Base-by-base conservation (phyloP, 2,329 filamentous ascomycete species). In the Xenosphaeropsis pyriputrescens region DNA sequence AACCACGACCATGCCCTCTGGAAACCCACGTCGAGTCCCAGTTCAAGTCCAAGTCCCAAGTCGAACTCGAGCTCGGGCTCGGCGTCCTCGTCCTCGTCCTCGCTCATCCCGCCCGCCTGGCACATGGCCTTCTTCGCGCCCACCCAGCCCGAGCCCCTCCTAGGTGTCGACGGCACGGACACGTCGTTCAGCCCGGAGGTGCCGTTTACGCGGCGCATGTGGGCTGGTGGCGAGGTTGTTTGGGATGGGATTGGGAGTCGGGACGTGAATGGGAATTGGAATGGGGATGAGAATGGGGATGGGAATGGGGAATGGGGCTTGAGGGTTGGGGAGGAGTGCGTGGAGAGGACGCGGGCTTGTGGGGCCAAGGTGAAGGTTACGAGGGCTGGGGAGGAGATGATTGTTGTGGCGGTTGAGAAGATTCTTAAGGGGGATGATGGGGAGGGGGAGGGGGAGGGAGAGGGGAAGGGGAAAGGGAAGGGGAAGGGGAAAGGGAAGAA, bases 71-170 rank as follows among this genome's bases (percentile, higher is more conserved):
- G n/a, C n/a, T n/a, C n/a, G n/a, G n/a, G n/a, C n/a, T n/a, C n/a
- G n/a, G n/a, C n/a, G n/a, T n/a, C n/a, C n/a, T n/a, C n/a, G n/a
- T n/a, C n/a, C n/a, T n/a, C n/a, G n/a, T n/a, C n/a, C n/a, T 19
- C 18, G 18, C 18, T 26, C 7, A 14, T 37, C 8, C 37, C 37
- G 14, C 16, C 37, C 8, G 17, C 69, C 1, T 72, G 76, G 44
- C 74, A 79, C 45, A 60, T 79, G 0, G 65, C 65, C 0, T 79
- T 77, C 50, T 77, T 78, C 48, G 75, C 72, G 0, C 70, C 72
- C 0, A 57, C 55, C 0, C 66, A 66, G 2, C 44, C 69, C 0
- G 73, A 76, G 45, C 41, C 46, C 1, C 61, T 68, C 11, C 61
- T 78, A 0, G 72, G 71, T 0, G 42, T 53, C 0, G 74, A 79